A percentile compares a stretch with the other conserved stretches of the same genome.
Conservation (phyloP, 2,329 filamentous ascomycete species). For the Cladophialophora chaetospira region DNA sequence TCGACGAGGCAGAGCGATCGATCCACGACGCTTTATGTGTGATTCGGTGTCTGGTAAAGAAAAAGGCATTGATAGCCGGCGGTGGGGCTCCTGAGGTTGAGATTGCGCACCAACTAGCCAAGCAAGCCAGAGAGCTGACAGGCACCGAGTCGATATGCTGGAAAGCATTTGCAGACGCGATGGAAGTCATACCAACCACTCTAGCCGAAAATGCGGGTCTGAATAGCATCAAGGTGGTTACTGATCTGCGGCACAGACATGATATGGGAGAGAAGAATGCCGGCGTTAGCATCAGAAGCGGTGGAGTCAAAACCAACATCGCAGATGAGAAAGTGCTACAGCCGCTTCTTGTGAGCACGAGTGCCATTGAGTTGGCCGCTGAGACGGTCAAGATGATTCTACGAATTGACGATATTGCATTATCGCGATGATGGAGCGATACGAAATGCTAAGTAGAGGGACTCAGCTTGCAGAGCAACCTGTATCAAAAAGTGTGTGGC, state of each 20-base stretch:
- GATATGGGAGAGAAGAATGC: constrained; percentile 94
- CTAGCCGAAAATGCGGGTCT: constrained; percentile 95
- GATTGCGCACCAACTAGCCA: constrained; percentile 82
- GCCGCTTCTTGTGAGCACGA: constrained; percentile 93
- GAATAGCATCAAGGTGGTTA: constrained; percentile 98
- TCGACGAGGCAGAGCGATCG: constrained; percentile 95
- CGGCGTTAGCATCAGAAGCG: constrained; percentile 96
- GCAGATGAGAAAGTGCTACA: constrained; percentile 96
- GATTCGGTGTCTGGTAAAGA: constrained; percentile 96
- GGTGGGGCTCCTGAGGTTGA: constrained; percentile 96
- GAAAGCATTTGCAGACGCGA: constrained; percentile 97
- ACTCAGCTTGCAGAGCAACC: too few species aligned
- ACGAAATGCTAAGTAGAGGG: constrained; percentile 2
- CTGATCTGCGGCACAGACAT: constrained; percentile 89
- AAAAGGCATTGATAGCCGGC: constrained; percentile 97
- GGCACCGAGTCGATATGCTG: constrained; percentile 98
- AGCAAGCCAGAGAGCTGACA: constrained; percentile 77
- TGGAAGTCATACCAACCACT: constrained; percentile 96
- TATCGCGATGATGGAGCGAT: constrained; percentile 44
- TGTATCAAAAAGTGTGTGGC: constrained; percentile 16
- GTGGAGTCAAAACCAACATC: constrained; percentile 95
- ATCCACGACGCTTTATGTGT: constrained; percentile 97
- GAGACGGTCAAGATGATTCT: constrained; percentile 98
- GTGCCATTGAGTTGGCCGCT: constrained; percentile 92
- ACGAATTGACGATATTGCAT: constrained; percentile 67